phyloP scores from a whole-genome alignment of 179 eudicot species.

The Gypsophila paniculata region DNA sequence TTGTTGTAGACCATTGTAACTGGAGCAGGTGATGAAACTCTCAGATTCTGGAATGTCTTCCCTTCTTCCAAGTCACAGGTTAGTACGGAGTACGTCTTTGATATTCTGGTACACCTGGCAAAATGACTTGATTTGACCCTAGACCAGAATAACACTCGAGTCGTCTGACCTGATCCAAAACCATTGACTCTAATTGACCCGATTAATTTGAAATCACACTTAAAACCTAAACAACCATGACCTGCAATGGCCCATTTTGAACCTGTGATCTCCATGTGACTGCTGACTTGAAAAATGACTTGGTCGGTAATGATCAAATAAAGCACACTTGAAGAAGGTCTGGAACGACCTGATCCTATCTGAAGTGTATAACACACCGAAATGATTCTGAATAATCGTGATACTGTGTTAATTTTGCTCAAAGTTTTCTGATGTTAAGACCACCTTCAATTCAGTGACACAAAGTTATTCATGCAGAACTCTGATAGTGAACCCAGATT shows the following conservation, averaged over 20 bases:
- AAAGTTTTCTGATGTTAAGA: too few species aligned
- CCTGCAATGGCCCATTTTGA: not conserved
- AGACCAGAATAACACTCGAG: too few species aligned
- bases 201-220: not conserved
- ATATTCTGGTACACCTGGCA: not conserved
- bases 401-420: too few species aligned
- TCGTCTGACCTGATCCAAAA: not conserved
- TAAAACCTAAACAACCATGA: not conserved
- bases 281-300: not conserved
- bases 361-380: too few species aligned
- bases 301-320: not conserved
- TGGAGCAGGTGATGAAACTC: constrained; percentile 98
- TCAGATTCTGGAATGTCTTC: constrained; percentile 92
- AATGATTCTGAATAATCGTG: too few species aligned
- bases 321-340: not conserved
- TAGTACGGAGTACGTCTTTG: not conserved
- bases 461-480: constrained; percentile 46
- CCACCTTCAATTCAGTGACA: constrained; percentile 4
- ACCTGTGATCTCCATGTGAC: too few species aligned
- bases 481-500: constrained; percentile 74
- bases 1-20: constrained; percentile 82
- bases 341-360: not conserved
- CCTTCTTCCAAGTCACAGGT: constrained; percentile 91
- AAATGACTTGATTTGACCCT: too few species aligned
- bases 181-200: not conserved